Evolutionary conservation across 164 flowering plant species (phyloP).

Genomic region (Nelumbo lutea): DNA sequence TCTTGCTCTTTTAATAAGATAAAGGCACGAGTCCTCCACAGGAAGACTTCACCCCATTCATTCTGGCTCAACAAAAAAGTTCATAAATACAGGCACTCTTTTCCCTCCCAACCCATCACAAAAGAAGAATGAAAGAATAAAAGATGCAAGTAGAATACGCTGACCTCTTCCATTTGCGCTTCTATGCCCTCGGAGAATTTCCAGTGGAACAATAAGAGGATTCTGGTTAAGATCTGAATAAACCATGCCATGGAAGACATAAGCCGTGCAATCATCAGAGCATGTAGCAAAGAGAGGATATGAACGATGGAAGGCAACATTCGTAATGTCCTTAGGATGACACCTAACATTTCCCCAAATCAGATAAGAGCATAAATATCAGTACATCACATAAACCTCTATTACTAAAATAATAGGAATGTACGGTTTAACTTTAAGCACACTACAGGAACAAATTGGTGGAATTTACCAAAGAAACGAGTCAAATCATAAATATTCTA

Average conservation of each 20-base stretch:
- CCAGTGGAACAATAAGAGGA: conserved; percentile 86
- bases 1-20: no score
- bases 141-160: conserved; percentile 5
- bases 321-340: conserved; percentile 81
- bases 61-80: no score
- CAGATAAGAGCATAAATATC: conserved; percentile 11
- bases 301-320: conserved; percentile 78
- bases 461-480: no score
- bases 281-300: conserved; percentile 93
- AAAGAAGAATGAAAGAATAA: neutral
- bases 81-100: no score
- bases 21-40: no score
- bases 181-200: conserved; percentile 80
- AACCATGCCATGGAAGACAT: conserved; percentile 96
- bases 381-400: neutral
- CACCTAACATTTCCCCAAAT: conserved; percentile 39
- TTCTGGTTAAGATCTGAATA: conserved; percentile 88
- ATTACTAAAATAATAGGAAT: neutral
- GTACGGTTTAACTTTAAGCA: neutral
- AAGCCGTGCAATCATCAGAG: conserved; percentile 84
- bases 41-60: no score
- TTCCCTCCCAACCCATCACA: neutral
- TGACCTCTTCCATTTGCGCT: conserved; percentile 78
- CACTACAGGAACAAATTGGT: no score
- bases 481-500: no score